These are phyloP conservation scores for Pleurozium schreberi DNA, from an alignment of 225 moss, liverwort and hornwort species.

Conservation along the genomic window DNA sequence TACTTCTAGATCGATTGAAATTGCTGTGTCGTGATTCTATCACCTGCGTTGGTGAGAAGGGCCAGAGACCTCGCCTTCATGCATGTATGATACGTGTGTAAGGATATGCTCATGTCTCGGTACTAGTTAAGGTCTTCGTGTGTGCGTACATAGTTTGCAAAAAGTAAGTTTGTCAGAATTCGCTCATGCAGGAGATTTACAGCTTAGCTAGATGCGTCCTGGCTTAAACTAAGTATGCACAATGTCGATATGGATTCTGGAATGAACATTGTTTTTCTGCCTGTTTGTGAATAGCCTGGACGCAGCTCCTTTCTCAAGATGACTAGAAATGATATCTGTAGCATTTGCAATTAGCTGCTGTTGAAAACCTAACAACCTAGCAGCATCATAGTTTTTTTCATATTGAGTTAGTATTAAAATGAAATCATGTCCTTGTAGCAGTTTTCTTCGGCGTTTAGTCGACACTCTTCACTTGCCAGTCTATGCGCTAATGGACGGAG, in stretches of 20 bases:
- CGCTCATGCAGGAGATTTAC: neutral
- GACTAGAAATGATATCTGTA: neutral
- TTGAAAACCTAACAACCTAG: neutral
- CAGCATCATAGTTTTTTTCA: neutral
- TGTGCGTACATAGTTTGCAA: neutral
- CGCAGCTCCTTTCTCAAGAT: neutral
- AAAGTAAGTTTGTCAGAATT: neutral
- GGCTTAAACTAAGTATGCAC: neutral
- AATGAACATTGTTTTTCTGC: neutral
- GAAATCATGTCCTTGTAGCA: conserved; percentile 2
- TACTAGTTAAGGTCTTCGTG: neutral
- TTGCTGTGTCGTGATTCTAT: neutral
- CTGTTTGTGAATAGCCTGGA: neutral
- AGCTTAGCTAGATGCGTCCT: neutral
- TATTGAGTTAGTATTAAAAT: neutral
- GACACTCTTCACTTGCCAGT: conserved; percentile 56
- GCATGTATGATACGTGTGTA: neutral
- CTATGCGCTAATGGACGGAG: conserved; percentile 61
- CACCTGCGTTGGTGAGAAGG: neutral
- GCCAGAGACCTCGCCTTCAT: neutral
- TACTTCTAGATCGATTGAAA: neutral
- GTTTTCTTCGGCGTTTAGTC: conserved; percentile 57
- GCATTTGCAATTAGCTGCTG: neutral
- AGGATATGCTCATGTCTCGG: neutral
- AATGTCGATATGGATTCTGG: neutral